A percentile compares a stretch with the other conserved stretches of the same genome.
These are phyloP conservation scores for Colletotrichum kahawae DNA, from an alignment of 2,329 filamentous ascomycete species.

Conservation along the genomic window DNA sequence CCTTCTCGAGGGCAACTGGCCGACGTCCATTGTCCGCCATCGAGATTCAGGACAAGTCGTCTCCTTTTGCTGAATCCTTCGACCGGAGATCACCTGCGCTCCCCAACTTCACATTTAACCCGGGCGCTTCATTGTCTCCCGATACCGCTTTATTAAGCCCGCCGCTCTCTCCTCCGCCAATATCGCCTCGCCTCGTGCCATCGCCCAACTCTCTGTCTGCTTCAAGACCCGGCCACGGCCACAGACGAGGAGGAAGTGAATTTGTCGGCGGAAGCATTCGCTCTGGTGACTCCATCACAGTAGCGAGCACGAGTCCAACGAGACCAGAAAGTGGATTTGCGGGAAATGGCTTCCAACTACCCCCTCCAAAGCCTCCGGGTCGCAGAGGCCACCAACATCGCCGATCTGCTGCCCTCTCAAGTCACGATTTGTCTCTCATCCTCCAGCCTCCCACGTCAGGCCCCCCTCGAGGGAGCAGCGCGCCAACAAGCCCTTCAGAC, in stretches of 20 bases:
- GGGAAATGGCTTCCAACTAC: conserved; percentile 59
- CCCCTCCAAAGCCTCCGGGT: conserved; percentile 50
- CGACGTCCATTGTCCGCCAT: conserved; percentile 60
- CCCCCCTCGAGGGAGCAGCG: conserved; percentile 63
- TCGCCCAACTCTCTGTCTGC: conserved; percentile 53
- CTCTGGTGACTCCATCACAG: conserved; percentile 60
- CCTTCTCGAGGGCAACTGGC: conserved; percentile 52
- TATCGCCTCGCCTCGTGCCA: conserved; percentile 53
- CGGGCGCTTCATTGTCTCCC: conserved; percentile 42
- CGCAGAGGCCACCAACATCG: conserved; percentile 79
- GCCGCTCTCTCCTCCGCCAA: conserved; percentile 53
- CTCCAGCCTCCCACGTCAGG: conserved; percentile 64
- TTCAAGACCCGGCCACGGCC: conserved; percentile 65
- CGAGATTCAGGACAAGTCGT: conserved; percentile 43
- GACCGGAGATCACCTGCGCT: conserved; percentile 44
- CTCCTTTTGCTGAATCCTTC: conserved; percentile 31
- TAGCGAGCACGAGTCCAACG: conserved; percentile 73
- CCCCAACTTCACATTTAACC: conserved; percentile 63
- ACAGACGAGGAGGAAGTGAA: conserved; percentile 83
- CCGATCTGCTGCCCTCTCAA: conserved; percentile 82
- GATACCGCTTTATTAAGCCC: conserved; percentile 55
- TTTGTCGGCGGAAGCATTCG: conserved; percentile 79
- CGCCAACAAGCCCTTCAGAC: conserved; percentile 64
- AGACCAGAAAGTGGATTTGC: conserved; percentile 65
- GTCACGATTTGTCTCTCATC: conserved; percentile 77